Percentiles rank a stretch among this genome's conserved stretches.
Conservation (phyloP, 306 rosid species). For the Fagus sylvatica region DNA sequence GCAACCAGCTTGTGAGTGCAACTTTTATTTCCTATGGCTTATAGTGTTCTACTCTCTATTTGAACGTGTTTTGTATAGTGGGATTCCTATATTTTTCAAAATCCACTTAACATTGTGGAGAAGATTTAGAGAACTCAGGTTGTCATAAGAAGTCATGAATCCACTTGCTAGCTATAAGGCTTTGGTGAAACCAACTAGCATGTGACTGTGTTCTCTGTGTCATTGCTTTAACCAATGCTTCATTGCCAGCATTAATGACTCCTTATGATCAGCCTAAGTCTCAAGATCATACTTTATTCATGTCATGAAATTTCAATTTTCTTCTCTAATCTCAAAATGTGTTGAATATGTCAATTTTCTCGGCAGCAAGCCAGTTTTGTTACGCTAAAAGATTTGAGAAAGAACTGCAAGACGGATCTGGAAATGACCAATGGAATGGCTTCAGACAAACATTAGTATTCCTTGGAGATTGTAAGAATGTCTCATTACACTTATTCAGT, state of each 20-base stretch:
- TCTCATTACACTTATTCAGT: constrained; percentile 16
- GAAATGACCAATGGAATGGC: constrained; percentile 47
- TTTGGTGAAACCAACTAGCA: neutral
- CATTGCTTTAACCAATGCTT: constrained; percentile 4
- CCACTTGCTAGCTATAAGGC: neutral
- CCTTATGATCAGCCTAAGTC: neutral
- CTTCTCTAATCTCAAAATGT: neutral
- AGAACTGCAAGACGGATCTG: constrained; percentile 73
- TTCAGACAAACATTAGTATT: constrained; percentile 43
- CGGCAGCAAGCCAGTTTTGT: constrained; percentile 66
- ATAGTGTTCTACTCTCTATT: neutral
- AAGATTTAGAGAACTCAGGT: neutral
- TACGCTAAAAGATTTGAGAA: constrained; percentile 63
- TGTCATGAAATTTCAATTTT: neutral
- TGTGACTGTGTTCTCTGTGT: neutral
- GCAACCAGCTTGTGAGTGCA: constrained; percentile 70
- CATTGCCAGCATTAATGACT: neutral
- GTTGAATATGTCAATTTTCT: constrained; percentile 18
- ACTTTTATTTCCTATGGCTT: constrained; percentile 3
- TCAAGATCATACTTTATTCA: neutral
- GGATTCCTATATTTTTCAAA: neutral
- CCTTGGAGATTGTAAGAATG: constrained; percentile 37
- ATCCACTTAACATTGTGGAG: neutral
- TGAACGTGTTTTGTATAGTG: neutral
- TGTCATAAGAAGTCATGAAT: neutral